Evolutionary conservation across 768 basidiomycete genomes (phyloP).

Genomic region (Polyporus arcularius): DNA sequence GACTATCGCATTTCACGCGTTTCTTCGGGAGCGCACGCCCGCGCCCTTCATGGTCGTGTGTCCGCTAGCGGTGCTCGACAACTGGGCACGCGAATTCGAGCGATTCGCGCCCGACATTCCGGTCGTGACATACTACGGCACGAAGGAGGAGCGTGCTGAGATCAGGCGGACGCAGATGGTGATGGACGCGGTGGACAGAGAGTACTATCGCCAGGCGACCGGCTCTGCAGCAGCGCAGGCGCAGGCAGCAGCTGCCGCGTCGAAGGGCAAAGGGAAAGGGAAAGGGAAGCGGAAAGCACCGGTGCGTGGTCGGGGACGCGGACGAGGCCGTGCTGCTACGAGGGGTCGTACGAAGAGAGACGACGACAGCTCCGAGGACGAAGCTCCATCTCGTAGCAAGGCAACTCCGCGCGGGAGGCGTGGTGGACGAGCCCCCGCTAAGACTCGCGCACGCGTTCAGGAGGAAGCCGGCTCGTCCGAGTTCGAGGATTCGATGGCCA

Average conservation of each 20-base stretch:
- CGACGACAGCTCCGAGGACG: slow-evolving; percentile 13
- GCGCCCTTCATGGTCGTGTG: slow-evolving; percentile 88
- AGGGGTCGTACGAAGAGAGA: neutral
- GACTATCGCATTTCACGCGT: slow-evolving; percentile 91
- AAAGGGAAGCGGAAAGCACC: slow-evolving; percentile 10
- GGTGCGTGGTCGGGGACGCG: neutral
- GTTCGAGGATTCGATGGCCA: slow-evolving; percentile 14
- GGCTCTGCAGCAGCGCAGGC: slow-evolving; percentile 27
- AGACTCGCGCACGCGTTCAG: neutral
- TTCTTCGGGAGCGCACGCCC: slow-evolving; percentile 74
- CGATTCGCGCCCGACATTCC: slow-evolving; percentile 86
- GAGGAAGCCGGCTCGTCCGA: slow-evolving; percentile 16
- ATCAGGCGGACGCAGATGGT: slow-evolving; percentile 66
- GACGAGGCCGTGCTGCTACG: neutral
- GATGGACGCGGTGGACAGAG: slow-evolving; percentile 29
- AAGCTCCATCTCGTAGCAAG: neutral
- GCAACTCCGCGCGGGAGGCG: neutral
- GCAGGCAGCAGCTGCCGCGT: slow-evolving; percentile 25
- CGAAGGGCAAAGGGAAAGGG: slow-evolving; percentile 22
- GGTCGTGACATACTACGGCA: slow-evolving; percentile 89
- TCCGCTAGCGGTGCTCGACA: slow-evolving; percentile 90
- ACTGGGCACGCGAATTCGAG: slow-evolving; percentile 84
- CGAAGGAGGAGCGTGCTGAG: slow-evolving; percentile 76
- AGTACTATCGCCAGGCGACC: slow-evolving; percentile 20
- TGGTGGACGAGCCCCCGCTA: neutral